Base-by-base conservation (phyloP, 1,139 yeast genomes). In the Spathaspora sp. region DNA sequence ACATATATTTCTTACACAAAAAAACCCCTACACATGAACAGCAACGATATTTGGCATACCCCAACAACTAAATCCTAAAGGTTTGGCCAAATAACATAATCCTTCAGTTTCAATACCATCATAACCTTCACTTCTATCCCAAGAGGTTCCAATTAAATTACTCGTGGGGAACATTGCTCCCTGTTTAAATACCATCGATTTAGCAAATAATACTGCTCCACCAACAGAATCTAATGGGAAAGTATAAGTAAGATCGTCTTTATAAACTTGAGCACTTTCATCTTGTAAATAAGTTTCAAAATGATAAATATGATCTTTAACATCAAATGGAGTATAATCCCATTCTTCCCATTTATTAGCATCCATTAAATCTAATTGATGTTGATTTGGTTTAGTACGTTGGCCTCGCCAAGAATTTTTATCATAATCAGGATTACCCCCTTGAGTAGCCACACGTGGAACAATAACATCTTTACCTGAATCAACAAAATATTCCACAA, bases 51-150 rank as follows among this genome's bases (percentile, higher is more conserved):
- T 71, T 9, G 76, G 76, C 68, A 68, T 65, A 4, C 70, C 77
- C 63, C 65, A 73, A 52, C 82, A 78, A 37, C 55, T 54, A 55
- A 73, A 77, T 1, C 79, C 80, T 31, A 74, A 56, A 0, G 67
- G 56, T 45, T 66, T 70, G 1, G 81, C 81, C 29, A 65, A 56
- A 51, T 76, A 78, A 51, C 82, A 78, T 11, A 78, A 43, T 0
- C 82, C 81, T 56, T 77, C 81, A 2, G 80, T 75, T 52, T 76
- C 82, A 38, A 78, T 71, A 18, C 82, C 82, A 56, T 78, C 82
- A 52, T 68, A 76, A 2, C 82, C 82, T 52, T 76, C 81, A 3
- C 51, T 44, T 45, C 78, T 60, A 2, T 67, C 68, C 81, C 81
- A 77, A 2, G 76, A 63, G 1, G 76, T 71, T 7, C 82, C 82